phyloP scores from a whole-genome alignment of 192 early-diverging fungal genomes.

The Dimargaris xerosporica region DNA sequence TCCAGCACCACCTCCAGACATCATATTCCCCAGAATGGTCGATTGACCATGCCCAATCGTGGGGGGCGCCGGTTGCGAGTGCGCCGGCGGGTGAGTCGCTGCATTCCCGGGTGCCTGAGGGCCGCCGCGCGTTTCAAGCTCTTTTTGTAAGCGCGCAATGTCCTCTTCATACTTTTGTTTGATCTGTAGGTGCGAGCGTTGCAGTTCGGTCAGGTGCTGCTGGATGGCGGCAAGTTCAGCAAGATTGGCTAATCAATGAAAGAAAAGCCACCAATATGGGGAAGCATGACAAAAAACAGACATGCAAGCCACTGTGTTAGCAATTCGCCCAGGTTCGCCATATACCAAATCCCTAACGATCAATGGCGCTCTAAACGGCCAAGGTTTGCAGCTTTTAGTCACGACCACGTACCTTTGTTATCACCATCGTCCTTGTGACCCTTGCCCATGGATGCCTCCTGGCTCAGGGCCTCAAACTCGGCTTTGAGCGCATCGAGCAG shows the following conservation, averaged over 20 bases:
- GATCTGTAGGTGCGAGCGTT: slow-evolving; percentile 58
- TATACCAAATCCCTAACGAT: too few relatives aligned
- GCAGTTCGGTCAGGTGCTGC: slow-evolving; percentile 62
- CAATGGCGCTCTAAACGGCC: too few relatives aligned
- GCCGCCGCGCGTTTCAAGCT: slow-evolving; percentile 59
- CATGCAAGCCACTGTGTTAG: too few relatives aligned
- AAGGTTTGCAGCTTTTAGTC: too few relatives aligned
- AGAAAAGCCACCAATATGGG: too few relatives aligned
- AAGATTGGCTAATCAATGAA: too few relatives aligned
- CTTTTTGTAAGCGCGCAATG: slow-evolving; percentile 59
- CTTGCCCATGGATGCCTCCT: slow-evolving; percentile 57
- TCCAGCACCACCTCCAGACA: slow-evolving; percentile 15
- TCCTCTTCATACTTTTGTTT: slow-evolving; percentile 86
- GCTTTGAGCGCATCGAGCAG: slow-evolving; percentile 63
- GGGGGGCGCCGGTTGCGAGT: slow-evolving; percentile 40
- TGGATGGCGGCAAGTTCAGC: slow-evolving; percentile 63
- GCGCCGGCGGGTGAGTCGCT: slow-evolving; percentile 32
- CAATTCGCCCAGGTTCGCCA: too few relatives aligned
- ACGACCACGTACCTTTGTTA: slow-evolving; percentile 54
- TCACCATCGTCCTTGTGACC: slow-evolving; percentile 77
- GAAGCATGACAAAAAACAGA: too few relatives aligned
- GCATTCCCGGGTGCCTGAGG: slow-evolving; percentile 29
- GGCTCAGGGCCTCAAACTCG: slow-evolving; percentile 63
- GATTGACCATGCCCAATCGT: slow-evolving; percentile 44
- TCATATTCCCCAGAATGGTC: slow-evolving; percentile 23